These are phyloP conservation scores for Phytophthora megakarya DNA, from an alignment of 352 stramenopile genomes.

Conservation along the genomic window DNA sequence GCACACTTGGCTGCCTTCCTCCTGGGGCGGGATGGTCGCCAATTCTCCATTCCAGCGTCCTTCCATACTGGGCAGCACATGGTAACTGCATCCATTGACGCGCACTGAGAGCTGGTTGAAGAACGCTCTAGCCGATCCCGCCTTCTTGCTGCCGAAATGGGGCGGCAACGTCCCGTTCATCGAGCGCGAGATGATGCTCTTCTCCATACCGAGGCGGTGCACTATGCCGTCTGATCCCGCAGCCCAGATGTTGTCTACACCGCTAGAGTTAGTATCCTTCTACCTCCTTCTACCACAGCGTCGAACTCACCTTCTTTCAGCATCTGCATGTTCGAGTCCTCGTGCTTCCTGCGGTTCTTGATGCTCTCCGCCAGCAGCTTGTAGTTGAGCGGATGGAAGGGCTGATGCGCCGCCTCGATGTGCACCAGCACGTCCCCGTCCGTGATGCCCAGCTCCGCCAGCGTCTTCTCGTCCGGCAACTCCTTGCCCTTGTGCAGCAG, in stretches of 20 bases:
- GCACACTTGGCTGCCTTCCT: conserved; percentile 86
- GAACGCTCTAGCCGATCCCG: conserved; percentile 59
- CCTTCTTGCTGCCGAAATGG: conserved; percentile 68
- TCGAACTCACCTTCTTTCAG: conserved; percentile 54
- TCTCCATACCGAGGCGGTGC: conserved; percentile 81
- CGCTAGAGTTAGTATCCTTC: conserved; percentile 9
- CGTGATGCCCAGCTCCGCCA: conserved; percentile 60
- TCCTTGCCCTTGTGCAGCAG: conserved; percentile 89
- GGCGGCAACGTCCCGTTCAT: conserved; percentile 49
- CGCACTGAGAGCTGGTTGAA: conserved; percentile 90
- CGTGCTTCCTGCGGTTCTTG: conserved; percentile 75
- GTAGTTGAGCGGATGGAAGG: conserved; percentile 90
- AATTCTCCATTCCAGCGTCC: conserved; percentile 88
- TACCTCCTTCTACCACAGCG: not conserved
- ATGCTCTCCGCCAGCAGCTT: conserved; percentile 81
- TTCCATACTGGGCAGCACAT: conserved; percentile 87
- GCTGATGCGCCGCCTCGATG: conserved; percentile 84
- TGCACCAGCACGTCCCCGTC: conserved; percentile 79
- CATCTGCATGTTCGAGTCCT: conserved; percentile 84
- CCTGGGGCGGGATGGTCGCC: conserved; percentile 65
- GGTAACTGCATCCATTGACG: conserved; percentile 85
- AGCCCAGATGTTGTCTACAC: conserved; percentile 86
- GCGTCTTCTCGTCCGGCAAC: conserved; percentile 85
- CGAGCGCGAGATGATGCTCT: conserved; percentile 79
- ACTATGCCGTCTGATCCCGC: conserved; percentile 76